Base-by-base conservation (phyloP, 805 yeast genomes). In the Suhomyces prunicola region DNA sequence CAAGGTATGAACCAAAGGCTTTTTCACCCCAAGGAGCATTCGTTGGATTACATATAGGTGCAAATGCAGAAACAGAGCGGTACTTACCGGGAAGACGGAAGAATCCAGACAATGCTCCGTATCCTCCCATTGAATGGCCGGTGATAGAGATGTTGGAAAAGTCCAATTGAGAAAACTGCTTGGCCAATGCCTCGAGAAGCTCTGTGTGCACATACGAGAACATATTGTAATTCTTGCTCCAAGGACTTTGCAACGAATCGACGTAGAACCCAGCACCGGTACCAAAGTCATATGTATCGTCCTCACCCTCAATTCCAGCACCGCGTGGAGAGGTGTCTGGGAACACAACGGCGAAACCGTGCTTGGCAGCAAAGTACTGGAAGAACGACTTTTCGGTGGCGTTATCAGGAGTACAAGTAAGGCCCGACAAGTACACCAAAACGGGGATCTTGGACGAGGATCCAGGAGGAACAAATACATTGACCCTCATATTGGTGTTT, bases 51-150 rank as follows among this genome's bases (percentile, higher is more conserved):
- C 83, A 72, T 59, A 94, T 89, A 50, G 99, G 98, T 0, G 97
- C 82, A 73, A 93, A 93, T 0, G 97, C 97, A 54, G 90, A 82
- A 42, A 88, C 92, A 1, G 94, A 84, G 66, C 82, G 82, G 76
- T 87, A 93, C 61, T 75, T 76, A 1, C 84, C 86, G 0, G 92
- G 89, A 67, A 87, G 83, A 57, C 78, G 81, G 54, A 93, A 71
- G 59, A 77, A 81, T 13, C 82, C 79, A 55, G 87, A 73, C 55
- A 93, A 71, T 0, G 99, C 96, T 53, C 98, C 99, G 67, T 82
- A 90, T 0, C 99, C 99, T 48, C 99, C 99, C 98, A 94, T 94
- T 1, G 99, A 94, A 69, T 94, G 98, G 44, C 99, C 99, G n/a
- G 94, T 84, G 58, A 93, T 83, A 19, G 93, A 81, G 49, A 85